Percentiles rank a stretch among this genome's conserved stretches.
These are phyloP conservation scores for Rhodosporidiobolus sp. DNA, from an alignment of 768 basidiomycete genomes.

Conservation along the genomic window DNA sequence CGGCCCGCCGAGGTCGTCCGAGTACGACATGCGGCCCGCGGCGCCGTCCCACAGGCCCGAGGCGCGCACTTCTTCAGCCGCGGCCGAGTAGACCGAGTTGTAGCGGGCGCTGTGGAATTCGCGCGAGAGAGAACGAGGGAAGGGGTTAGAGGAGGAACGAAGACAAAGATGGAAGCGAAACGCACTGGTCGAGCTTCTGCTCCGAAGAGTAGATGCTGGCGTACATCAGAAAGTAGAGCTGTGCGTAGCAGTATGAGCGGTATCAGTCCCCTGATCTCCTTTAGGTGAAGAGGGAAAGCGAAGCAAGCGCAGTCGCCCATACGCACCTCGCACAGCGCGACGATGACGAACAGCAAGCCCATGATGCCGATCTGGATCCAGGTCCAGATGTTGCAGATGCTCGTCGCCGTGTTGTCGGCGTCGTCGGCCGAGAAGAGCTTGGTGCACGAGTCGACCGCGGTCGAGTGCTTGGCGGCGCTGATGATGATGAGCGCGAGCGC, in stretches of 20 bases:
- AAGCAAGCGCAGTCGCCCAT: background rate
- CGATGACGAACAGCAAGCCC: constrained; percentile 77
- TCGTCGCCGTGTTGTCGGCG: constrained; percentile 43
- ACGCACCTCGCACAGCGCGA: constrained; percentile 22
- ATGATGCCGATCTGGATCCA: constrained; percentile 92
- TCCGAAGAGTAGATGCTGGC: constrained; percentile 38
- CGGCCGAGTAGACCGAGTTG: constrained; percentile 37
- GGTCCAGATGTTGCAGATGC: constrained; percentile 82
- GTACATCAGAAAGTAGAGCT: constrained; percentile 38
- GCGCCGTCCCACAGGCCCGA: constrained; percentile 35
- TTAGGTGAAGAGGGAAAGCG: background rate
- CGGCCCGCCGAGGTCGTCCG: constrained; percentile 1
- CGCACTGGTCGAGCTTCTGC: constrained; percentile 40
- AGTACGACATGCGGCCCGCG: background rate
- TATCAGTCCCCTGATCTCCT: too few species aligned
- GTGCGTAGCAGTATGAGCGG: background rate
- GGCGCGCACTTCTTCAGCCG: constrained; percentile 35
- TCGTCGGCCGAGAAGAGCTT: constrained; percentile 29
- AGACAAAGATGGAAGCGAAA: background rate
- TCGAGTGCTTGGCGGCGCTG: constrained; percentile 71
- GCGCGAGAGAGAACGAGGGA: background rate
- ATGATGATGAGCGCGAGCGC: constrained; percentile 77
- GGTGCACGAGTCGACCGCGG: constrained; percentile 65
- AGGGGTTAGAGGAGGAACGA: background rate
- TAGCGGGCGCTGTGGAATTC: constrained; percentile 24